phyloP scores from a whole-genome alignment of 2,329 filamentous ascomycete genomes.

The Samsoniella hepiali region DNA sequence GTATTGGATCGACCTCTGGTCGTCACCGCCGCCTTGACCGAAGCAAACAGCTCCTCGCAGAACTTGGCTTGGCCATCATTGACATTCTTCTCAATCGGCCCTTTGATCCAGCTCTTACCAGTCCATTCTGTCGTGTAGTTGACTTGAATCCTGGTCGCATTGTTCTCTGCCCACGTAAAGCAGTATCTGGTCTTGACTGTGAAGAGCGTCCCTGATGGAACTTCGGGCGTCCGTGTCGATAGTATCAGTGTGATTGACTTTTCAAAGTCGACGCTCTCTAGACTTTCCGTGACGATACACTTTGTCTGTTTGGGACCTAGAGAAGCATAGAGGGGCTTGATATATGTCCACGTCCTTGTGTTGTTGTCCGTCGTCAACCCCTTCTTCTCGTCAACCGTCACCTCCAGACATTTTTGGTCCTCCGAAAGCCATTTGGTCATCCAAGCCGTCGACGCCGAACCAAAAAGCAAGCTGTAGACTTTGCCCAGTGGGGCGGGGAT shows the following conservation, averaged over 20 bases:
- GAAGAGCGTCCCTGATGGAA: constrained; percentile 91
- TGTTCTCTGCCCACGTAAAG: constrained; percentile 85
- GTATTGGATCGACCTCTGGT: constrained; percentile 55
- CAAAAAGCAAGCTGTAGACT: constrained; percentile 85
- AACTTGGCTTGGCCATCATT: constrained; percentile 85
- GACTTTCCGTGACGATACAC: constrained; percentile 78
- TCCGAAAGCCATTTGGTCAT: constrained; percentile 82
- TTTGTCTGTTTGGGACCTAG: constrained; percentile 95
- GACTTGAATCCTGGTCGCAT: constrained; percentile 78
- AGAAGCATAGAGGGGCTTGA: constrained; percentile 79
- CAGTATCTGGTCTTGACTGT: constrained; percentile 92
- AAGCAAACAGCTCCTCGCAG: constrained; percentile 73
- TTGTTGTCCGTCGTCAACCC: constrained; percentile 73
- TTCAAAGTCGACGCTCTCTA: constrained; percentile 85
- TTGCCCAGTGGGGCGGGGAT: constrained; percentile 88
- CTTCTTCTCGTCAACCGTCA: constrained; percentile 81
- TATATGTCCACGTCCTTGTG: constrained; percentile 75
- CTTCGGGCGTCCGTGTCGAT: constrained; percentile 86
- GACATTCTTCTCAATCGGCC: constrained; percentile 96
- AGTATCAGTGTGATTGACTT: constrained; percentile 80
- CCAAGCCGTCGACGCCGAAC: constrained; percentile 72
- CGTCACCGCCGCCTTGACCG: constrained; percentile 69
- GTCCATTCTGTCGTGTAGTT: constrained; percentile 94
- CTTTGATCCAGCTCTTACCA: constrained; percentile 96
- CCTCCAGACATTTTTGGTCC: constrained; percentile 85